Base-by-base conservation (phyloP, 352 stramenopile species). In the Phytopythium boreale region DNA sequence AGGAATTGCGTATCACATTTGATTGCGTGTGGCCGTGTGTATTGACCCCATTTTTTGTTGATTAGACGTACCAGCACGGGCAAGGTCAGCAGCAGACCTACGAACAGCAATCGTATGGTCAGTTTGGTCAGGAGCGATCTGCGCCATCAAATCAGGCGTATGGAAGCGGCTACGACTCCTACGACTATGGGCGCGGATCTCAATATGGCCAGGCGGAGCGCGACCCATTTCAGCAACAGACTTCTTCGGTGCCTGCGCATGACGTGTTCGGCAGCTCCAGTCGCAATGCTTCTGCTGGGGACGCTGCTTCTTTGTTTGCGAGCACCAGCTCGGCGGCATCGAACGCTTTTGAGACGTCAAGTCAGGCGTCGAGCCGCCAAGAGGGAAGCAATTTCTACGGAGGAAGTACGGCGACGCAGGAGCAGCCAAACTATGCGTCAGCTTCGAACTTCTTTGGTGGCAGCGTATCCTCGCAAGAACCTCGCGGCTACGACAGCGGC, bases 371-470 rank as follows among this genome's bases (percentile, higher is more conserved):
- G 17, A 44, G 26, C 31, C 49, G 24, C 24, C 49, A 56, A 29
- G 49, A 56, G 24, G 49, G 8, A 7, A 26, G 17, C 29, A 59
- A 34, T 20, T 59, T 31, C 53, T 49, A 52, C 36, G 56, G 39
- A 36, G 41, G 26, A 17, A 53, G 15, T 22, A 27, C 52, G 10
- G 10, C 52, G 31, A 27, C 27, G 9, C 56, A 53, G 3, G 56
- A 51, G 10, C 37, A 51, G 7, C 14, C 37, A 11, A 53, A 26
- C 41, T 55, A 53, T n/a, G 26, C 24, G 43, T 53, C 56, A 41
- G 26, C 56, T 6, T 62, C 56, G 3, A 62, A 41, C 39, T 62
- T 53, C 43, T 62, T 62, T n/a, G 56, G 41, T 17, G 9, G 56
- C 6, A 59, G 14, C 36, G 22, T 7, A 9, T 9, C 31, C 5